Conservation (phyloP, 345 rosid genomes). For the Bruguiera sexangula region DNA sequence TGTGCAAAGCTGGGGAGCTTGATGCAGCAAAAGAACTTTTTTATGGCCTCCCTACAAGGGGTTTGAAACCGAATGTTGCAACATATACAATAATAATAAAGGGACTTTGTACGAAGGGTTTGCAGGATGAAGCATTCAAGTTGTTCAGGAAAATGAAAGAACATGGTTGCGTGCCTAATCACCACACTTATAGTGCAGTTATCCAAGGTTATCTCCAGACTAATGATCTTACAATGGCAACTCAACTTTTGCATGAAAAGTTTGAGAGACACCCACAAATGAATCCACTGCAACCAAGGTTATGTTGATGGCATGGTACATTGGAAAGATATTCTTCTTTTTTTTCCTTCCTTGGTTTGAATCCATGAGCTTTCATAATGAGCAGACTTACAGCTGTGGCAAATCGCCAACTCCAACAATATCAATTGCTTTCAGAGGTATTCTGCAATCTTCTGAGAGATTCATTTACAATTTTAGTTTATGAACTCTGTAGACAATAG, state of each 20-base stretch:
- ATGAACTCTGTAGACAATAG: too few species aligned
- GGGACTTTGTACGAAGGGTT: conserved; percentile 11
- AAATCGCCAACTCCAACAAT: too few species aligned
- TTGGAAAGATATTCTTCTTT: too few species aligned
- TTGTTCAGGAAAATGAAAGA: conserved; percentile 15
- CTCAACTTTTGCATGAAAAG: background rate
- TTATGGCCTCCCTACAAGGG: background rate
- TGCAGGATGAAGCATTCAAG: conserved; percentile 15
- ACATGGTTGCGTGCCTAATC: background rate
- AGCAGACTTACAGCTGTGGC: too few species aligned
- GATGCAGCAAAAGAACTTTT: conserved; percentile 6
- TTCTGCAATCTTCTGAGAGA: too few species aligned
- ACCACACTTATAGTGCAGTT: background rate
- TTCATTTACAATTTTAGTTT: too few species aligned
- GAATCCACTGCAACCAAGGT: background rate
- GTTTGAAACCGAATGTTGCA: conserved; percentile 11
- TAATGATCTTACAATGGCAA: background rate
- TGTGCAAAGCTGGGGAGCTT: conserved; percentile 5
- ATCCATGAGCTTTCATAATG: too few species aligned
- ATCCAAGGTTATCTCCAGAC: conserved; percentile 14
- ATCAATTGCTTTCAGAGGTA: too few species aligned
- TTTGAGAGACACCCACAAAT: background rate
- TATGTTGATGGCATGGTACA: too few species aligned
- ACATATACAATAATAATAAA: background rate
- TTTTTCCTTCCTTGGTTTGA: too few species aligned